phyloP scores from a whole-genome alignment of 768 basidiomycete species.

The Boletus eberwhitei region DNA sequence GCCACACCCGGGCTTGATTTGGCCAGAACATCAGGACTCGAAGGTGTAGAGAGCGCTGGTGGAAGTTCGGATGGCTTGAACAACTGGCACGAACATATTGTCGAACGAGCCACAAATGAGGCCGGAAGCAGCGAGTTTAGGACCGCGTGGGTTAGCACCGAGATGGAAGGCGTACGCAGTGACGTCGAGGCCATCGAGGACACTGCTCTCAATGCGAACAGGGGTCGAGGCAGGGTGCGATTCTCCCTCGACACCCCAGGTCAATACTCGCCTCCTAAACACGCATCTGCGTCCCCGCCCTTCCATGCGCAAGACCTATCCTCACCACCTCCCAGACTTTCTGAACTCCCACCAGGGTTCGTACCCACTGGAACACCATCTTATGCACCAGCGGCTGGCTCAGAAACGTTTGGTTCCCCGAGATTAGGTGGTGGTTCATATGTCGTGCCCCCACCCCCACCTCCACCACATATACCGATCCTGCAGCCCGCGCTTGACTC shows the following conservation, averaged over 20 bases:
- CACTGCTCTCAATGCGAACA: slow-evolving; percentile 4
- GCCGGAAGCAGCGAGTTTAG: slow-evolving; percentile 18
- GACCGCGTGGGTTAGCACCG: slow-evolving; percentile 41
- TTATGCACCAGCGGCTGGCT: slow-evolving; percentile 9
- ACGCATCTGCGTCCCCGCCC: slow-evolving; percentile 9
- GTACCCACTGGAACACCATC: slow-evolving; percentile 24
- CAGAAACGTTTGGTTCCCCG: slow-evolving; percentile 10
- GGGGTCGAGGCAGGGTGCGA: slow-evolving; percentile 8
- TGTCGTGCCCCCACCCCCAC: slow-evolving; percentile 17
- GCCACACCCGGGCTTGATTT: slow-evolving; percentile 65
- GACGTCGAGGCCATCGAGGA: slow-evolving; percentile 28
- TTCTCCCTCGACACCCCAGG: slow-evolving; percentile 20
- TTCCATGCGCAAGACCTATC: slow-evolving; percentile 5
- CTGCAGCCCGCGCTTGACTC: neutral
- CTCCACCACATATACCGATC: neutral
- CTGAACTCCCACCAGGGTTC: slow-evolving; percentile 28
- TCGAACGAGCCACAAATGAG: slow-evolving; percentile 24
- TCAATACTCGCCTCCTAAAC: slow-evolving; percentile 11
- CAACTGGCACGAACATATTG: slow-evolving; percentile 28
- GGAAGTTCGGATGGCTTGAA: slow-evolving; percentile 22
- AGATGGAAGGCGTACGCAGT: slow-evolving; percentile 36
- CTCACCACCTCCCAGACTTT: slow-evolving; percentile 17
- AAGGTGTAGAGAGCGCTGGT: slow-evolving; percentile 3
- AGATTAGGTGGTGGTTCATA: slow-evolving; percentile 3
- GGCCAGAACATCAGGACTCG: slow-evolving; percentile 19